phyloP scores from a whole-genome alignment of 1,284 basidiomycete genomes.

The Rhodofomes roseus region DNA sequence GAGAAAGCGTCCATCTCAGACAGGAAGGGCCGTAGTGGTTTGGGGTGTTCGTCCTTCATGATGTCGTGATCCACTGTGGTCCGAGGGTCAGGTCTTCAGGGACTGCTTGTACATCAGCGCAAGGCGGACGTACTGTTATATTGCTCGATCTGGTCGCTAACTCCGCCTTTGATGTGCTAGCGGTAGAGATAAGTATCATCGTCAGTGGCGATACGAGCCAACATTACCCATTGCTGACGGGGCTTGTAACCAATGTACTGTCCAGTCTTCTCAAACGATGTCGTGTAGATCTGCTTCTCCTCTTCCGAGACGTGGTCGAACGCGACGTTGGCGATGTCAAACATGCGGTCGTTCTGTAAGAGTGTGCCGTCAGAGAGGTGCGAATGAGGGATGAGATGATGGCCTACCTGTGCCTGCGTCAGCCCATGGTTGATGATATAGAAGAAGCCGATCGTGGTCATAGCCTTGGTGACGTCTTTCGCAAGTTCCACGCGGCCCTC shows the following conservation, averaged over 20 bases:
- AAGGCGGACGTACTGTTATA: constrained; percentile 45
- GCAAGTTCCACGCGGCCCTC: constrained; percentile 49
- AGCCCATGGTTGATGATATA: constrained; percentile 61
- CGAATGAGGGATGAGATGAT: neutral
- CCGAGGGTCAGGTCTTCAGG: too few species aligned
- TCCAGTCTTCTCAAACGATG: constrained; percentile 45
- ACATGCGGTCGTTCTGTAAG: constrained; percentile 41
- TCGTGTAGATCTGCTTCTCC: constrained; percentile 55
- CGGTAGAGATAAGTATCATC: neutral
- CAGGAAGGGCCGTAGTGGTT: constrained; percentile 48
- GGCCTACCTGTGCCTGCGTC: constrained; percentile 37
- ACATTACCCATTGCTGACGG: constrained; percentile 23
- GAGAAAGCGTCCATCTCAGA: constrained; percentile 55
- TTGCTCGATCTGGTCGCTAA: constrained; percentile 56
- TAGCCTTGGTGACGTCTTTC: constrained; percentile 51
- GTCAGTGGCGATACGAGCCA: neutral
- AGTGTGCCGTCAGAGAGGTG: neutral
- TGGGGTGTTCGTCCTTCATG: constrained; percentile 41
- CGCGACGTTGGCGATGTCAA: constrained; percentile 57
- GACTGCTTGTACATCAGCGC: neutral
- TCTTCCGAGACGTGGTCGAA: constrained; percentile 45
- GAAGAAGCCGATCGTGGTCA: constrained; percentile 61
- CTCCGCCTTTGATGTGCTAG: constrained; percentile 53
- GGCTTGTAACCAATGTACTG: constrained; percentile 61
- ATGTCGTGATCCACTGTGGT: constrained; percentile 45